These are phyloP conservation scores for Diversispora epigaea DNA, from an alignment of 192 early-diverging fungal genomes.

Conservation along the genomic window DNA sequence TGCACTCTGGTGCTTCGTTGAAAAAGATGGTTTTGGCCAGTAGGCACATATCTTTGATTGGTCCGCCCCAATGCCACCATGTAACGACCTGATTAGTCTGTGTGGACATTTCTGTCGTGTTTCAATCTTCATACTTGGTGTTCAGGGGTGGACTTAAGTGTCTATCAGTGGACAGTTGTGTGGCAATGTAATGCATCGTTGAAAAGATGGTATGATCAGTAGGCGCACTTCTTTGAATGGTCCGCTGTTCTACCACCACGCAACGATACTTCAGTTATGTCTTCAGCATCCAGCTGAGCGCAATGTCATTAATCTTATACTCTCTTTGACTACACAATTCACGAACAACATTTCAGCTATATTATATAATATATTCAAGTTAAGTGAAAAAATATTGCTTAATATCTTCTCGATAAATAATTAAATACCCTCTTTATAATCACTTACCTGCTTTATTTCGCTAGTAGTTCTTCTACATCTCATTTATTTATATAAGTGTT, in stretches of 20 bases:
- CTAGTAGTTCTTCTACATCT: too few species aligned
- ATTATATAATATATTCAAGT: too few species aligned
- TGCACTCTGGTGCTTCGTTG: constrained; percentile 7
- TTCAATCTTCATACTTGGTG: not conserved
- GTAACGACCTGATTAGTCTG: constrained; percentile 19
- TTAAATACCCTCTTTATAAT: too few species aligned
- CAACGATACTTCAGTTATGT: constrained; percentile 14
- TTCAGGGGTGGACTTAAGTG: not conserved
- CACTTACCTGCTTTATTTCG: too few species aligned
- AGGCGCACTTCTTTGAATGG: not conserved
- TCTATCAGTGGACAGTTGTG: constrained; percentile 17
- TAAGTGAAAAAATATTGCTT: too few species aligned
- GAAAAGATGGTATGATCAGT: constrained; percentile 12
- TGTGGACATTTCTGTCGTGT: constrained; percentile 8
- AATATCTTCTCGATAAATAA: too few species aligned
- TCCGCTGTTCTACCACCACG: not conserved
- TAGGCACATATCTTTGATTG: not conserved
- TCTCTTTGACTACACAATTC: too few species aligned
- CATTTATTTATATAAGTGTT: too few species aligned
- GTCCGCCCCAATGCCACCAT: constrained; percentile 11
- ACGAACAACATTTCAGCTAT: too few species aligned
- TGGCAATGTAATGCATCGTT: not conserved
- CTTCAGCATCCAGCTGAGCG: constrained; percentile 8
- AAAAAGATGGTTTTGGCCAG: constrained; percentile 19
- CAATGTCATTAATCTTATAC: too few species aligned